Percentiles rank a stretch among this genome's conserved stretches.
These are phyloP conservation scores for Euphrasia arctica DNA, from an alignment of 305 asterid genomes.

Conservation along the genomic window DNA sequence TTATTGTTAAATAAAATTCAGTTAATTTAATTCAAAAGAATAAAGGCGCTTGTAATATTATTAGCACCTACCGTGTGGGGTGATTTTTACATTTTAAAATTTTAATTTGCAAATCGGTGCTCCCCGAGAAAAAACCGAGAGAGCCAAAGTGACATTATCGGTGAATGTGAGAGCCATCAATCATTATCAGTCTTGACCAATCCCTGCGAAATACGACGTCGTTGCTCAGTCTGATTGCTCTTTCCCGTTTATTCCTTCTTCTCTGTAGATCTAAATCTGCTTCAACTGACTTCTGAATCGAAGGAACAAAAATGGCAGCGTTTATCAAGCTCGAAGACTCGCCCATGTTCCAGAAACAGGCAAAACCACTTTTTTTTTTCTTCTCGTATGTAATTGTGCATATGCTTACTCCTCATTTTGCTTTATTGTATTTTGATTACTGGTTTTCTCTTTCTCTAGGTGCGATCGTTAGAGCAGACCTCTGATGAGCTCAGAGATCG, in stretches of 20 bases:
- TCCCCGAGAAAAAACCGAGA: no score
- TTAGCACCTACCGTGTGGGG: no score
- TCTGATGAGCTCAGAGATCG: conserved; percentile 88
- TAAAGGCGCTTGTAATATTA: no score
- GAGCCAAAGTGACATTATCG: no score
- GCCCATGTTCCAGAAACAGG: conserved; percentile 97
- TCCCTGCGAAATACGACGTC: conserved; percentile 22
- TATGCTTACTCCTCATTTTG: conserved; percentile 3
- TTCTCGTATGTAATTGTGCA: background rate
- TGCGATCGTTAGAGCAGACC: conserved; percentile 79
- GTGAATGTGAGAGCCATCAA: background rate
- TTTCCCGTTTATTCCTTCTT: conserved; percentile 8
- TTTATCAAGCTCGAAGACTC: conserved; percentile 93
- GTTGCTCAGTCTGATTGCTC: conserved; percentile 20
- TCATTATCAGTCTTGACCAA: conserved; percentile 21
- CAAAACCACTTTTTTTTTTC: background rate
- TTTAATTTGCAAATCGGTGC: no score
- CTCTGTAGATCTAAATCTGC: conserved; percentile 27
- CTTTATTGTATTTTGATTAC: conserved; percentile 19
- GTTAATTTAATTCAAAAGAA: no score
- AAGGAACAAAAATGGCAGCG: conserved; percentile 53
- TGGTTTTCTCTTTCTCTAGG: conserved; percentile 37
- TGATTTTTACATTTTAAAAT: no score
- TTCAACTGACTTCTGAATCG: conserved; percentile 19
- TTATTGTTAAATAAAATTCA: no score